Evolutionary conservation across 371 early-diverging fungal genomes (phyloP).

Genomic region (Rhizopus delemar): DNA sequence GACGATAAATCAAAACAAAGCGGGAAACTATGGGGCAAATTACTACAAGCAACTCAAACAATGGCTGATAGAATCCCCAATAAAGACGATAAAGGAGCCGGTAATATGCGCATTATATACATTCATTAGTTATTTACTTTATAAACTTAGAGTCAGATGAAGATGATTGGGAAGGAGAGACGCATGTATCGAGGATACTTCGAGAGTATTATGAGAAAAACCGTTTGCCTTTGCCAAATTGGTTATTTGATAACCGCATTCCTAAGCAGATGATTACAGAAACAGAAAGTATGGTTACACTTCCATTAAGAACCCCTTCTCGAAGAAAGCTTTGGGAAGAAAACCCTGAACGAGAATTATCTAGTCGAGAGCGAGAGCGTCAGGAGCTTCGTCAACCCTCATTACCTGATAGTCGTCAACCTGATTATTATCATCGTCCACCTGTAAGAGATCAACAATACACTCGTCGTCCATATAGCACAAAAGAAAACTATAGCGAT

Average conservation of each 20-base stretch:
- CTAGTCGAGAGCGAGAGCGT: constrained; percentile 39
- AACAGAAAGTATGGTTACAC: not conserved
- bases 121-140: not conserved
- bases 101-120: constrained; percentile 10
- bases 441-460: not conserved
- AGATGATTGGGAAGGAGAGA: constrained; percentile 60
- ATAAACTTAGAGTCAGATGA: constrained; percentile 56
- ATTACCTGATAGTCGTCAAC: not conserved
- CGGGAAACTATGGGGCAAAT: constrained; percentile 55
- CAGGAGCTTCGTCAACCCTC: constrained; percentile 35
- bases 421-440: not conserved
- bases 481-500: not conserved
- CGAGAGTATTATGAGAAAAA: constrained; percentile 55
- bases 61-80: constrained; percentile 55
- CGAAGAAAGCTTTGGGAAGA: constrained; percentile 40
- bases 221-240: constrained; percentile 29
- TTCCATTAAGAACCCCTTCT: constrained; percentile 21
- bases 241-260: constrained; percentile 29
- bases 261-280: not conserved
- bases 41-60: constrained; percentile 59
- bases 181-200: constrained; percentile 57
- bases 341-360: constrained; percentile 12
- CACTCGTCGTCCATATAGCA: not conserved
- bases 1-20: constrained; percentile 39
- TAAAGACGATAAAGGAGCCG: constrained; percentile 42